These are phyloP conservation scores for Penicillium roqueforti DNA, from an alignment of 495 filamentous ascomycete genomes.

Conservation along the genomic window DNA sequence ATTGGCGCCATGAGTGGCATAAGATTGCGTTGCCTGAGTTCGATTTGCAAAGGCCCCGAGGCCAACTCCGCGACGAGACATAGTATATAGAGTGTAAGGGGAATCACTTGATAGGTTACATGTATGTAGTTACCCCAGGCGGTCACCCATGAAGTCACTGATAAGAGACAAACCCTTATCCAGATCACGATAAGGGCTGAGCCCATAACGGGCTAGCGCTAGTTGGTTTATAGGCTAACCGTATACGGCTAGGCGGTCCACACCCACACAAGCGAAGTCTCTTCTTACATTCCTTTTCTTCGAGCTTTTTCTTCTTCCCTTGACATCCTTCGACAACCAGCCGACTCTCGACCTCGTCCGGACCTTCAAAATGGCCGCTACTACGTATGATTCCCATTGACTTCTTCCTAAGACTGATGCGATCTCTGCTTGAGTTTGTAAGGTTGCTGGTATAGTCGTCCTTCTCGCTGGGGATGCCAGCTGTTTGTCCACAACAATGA, in stretches of 20 bases:
- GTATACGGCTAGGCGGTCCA: conserved; percentile 14
- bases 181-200: conserved; percentile 24
- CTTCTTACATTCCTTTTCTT: conserved; percentile 21
- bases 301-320: conserved; percentile 25
- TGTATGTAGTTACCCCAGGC: neutral
- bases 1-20: conserved; percentile 80
- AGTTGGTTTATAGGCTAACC: conserved; percentile 13
- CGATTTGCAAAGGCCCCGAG: conserved; percentile 87
- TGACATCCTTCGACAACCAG: conserved; percentile 41
- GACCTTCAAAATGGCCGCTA: conserved; percentile 49
- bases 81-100: conserved; percentile 12
- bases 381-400: conserved; percentile 59
- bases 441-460: conserved; percentile 64
- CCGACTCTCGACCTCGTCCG: conserved; percentile 38
- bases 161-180: conserved; percentile 2
- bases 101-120: neutral
- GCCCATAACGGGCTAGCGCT: conserved; percentile 12
- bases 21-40: conserved; percentile 73
- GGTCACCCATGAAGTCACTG: neutral
- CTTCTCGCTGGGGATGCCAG: conserved; percentile 69
- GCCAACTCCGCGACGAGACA: conserved; percentile 69
- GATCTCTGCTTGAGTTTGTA: conserved; percentile 44
- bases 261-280: conserved; percentile 39
- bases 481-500: conserved; percentile 16
- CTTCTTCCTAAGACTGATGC: conserved; percentile 38